Base-by-base conservation (phyloP, 2,329 filamentous ascomycete genomes). In the Penicillium crustosum region DNA sequence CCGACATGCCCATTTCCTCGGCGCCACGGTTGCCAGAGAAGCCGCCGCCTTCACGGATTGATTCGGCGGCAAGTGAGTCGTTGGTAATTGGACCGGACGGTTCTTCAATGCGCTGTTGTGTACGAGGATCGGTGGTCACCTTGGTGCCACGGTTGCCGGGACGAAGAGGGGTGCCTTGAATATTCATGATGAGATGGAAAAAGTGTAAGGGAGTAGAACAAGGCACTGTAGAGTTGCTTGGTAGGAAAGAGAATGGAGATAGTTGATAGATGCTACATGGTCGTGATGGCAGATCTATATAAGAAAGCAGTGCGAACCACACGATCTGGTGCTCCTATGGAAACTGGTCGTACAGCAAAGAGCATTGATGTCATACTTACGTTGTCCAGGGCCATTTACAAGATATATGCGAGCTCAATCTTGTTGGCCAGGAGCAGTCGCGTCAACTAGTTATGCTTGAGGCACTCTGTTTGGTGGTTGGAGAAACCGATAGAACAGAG, bases 21-120 rank as follows among this genome's bases (percentile, higher is more conserved):
- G 81, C 79, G 60, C 82, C 78, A 25, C 80, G 78, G 75, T 90
- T 89, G 56, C 81, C 72, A 41, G 82, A 77, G 66, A 90, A 91
- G 13, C 73, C 77, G 62, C 89, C 89, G 57, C 81, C 81, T 23
- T 78, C 65, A 47, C 79, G 77, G 58, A 85, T 75, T 0, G 90
- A 94, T 68, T 93, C 87, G 58, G 86, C 88, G 12, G 91, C 91
- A 6, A 95, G 85, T 7, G 89, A 93, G 74, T 89, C 89, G 15
- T 82, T 78, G 44, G 82, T 77, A 1, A 93, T 81, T 27, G 79
- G 67, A 52, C 91, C 91, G 6, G 87, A 78, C 15, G 81, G 77
- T 73, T 94, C 90, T 17, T 78, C 71, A 58, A 80, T 82, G 29
- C 84, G 82, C 44, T 83, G 79, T 47, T 82, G 74, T 38, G 77